phyloP scores from a whole-genome alignment of 371 early-diverging fungal genomes.

The Mucor indicus region DNA sequence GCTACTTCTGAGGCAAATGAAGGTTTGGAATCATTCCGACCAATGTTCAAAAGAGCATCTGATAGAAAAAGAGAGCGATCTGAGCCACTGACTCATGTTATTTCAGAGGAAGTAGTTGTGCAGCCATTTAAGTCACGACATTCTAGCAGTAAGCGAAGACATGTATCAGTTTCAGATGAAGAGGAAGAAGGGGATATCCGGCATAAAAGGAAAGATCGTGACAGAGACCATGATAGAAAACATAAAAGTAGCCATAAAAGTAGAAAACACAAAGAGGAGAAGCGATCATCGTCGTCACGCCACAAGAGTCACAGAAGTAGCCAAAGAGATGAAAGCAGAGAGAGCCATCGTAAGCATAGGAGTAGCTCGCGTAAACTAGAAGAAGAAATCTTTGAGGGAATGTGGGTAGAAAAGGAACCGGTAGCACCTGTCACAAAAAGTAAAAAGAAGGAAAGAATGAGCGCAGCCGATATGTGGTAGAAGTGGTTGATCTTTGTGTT shows the following conservation, averaged over 20 bases:
- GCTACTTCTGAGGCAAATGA: neutral
- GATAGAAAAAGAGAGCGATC: constrained; percentile 9
- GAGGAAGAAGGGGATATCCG: constrained; percentile 25
- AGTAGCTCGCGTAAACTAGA: constrained; percentile 7
- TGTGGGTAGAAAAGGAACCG: constrained; percentile 44
- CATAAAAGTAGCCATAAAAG: constrained; percentile 1
- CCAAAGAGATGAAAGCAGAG: constrained; percentile 12
- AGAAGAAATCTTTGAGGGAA: constrained; percentile 19
- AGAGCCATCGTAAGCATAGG: neutral
- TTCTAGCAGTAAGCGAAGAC: constrained; percentile 22
- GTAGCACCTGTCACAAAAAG: neutral
- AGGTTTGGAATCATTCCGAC: constrained; percentile 30
- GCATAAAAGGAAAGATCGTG: constrained; percentile 17
- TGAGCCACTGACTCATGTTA: constrained; percentile 10
- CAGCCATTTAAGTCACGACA: constrained; percentile 34
- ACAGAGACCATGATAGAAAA: constrained; percentile 1
- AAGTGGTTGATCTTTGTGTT: neutral
- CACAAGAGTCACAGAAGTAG: neutral
- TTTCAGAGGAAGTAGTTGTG: constrained; percentile 40
- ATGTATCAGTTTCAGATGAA: constrained; percentile 31
- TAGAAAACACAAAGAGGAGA: constrained; percentile 1
- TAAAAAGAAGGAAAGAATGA: constrained; percentile 10
- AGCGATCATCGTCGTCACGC: neutral
- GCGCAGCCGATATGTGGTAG: constrained; percentile 31
- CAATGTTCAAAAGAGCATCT: constrained; percentile 37